Conservation (phyloP, 73 alveolate genomes). For the Paramecium pentaurelia region DNA sequence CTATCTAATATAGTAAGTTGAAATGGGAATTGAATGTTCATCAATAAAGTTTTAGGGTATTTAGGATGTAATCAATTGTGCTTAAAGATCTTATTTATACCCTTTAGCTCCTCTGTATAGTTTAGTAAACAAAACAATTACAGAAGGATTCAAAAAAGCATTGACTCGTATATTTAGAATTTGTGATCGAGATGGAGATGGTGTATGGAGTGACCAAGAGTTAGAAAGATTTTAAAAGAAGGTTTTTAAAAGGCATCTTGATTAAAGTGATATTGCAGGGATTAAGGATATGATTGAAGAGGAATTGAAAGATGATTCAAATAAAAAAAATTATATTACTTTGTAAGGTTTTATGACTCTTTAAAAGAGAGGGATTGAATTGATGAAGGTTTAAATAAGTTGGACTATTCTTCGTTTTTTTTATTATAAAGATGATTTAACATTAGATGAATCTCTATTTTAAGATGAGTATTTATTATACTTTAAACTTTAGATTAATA, state of each 20-base stretch:
- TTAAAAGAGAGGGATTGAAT: constrained; percentile 51
- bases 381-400: constrained; percentile 53
- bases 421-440: constrained; percentile 48
- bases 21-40: constrained; percentile 62
- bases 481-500: neutral
- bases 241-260: constrained; percentile 25
- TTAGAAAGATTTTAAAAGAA: constrained; percentile 41
- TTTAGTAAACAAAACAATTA: neutral
- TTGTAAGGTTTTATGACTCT: constrained; percentile 50
- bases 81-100: constrained; percentile 50
- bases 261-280: constrained; percentile 45
- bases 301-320: constrained; percentile 31
- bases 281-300: constrained; percentile 51
- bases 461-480: neutral
- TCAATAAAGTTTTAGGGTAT: neutral
- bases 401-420: constrained; percentile 57
- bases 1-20: neutral
- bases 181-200: constrained; percentile 55
- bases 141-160: constrained; percentile 49
- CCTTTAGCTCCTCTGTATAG: constrained; percentile 57
- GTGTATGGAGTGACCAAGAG: constrained; percentile 57
- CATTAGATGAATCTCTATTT: constrained; percentile 11
- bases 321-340: neutral
- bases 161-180: constrained; percentile 52
- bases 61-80: constrained; percentile 56